A percentile compares a stretch with the other conserved stretches of the same genome.
phyloP scores from a whole-genome alignment of 2,329 filamentous ascomycete genomes.

The Trichophyton simii region DNA sequence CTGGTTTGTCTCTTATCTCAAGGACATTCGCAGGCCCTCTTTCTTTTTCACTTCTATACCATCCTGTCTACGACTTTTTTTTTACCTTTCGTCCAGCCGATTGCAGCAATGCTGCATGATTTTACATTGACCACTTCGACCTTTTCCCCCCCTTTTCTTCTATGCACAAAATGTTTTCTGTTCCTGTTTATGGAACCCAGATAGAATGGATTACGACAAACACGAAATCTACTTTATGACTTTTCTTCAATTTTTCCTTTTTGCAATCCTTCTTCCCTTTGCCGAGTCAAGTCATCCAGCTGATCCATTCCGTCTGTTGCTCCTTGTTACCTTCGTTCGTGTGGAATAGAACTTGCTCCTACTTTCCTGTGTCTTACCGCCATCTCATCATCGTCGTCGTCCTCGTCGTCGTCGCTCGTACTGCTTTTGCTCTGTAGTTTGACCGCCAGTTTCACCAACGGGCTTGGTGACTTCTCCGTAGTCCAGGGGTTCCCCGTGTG shows the following conservation, averaged over 20 bases:
- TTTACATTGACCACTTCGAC: background rate
- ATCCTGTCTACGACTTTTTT: background rate
- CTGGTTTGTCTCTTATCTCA: background rate
- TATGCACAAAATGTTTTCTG: background rate
- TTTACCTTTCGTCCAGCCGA: background rate
- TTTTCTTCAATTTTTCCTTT: background rate
- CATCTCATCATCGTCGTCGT: background rate
- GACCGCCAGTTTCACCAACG: background rate
- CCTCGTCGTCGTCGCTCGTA: background rate
- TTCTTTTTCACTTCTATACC: background rate
- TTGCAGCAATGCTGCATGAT: background rate
- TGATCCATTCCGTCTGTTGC: background rate
- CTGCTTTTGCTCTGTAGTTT: background rate
- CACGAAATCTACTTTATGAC: background rate
- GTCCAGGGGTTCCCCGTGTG: background rate
- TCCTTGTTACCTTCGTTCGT: background rate
- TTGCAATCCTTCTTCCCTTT: background rate
- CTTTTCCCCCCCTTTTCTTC: background rate
- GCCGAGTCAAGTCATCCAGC: background rate
- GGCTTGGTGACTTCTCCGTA: too few species aligned
- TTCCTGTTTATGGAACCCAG: background rate
- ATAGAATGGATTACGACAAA: conserved; percentile 1
- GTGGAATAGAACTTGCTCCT: background rate
- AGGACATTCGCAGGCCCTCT: background rate
- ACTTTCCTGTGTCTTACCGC: background rate